Percentiles rank a stretch among this genome's conserved stretches.
These are phyloP conservation scores for Royoungia palumana DNA, from an alignment of 768 basidiomycete genomes.

Conservation along the genomic window DNA sequence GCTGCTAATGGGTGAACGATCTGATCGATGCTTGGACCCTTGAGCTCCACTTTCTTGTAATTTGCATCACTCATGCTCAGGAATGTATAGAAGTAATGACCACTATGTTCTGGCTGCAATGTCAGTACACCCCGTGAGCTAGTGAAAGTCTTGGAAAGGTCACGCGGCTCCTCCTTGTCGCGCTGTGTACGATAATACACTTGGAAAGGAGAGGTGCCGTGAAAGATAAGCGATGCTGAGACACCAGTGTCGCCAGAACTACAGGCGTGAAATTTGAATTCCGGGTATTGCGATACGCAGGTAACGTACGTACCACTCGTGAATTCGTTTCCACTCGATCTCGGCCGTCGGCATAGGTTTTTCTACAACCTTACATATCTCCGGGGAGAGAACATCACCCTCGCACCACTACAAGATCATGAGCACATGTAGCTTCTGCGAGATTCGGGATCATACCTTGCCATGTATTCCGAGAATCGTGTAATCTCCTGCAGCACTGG, in stretches of 20 bases:
- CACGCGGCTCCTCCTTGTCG: constrained; percentile 60
- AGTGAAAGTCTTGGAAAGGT: constrained; percentile 57
- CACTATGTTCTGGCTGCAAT: constrained; percentile 84
- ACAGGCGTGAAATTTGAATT: constrained; percentile 1
- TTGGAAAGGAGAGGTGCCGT: constrained; percentile 86
- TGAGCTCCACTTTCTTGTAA: constrained; percentile 73
- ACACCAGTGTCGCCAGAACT: constrained; percentile 93
- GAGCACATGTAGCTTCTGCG: neutral
- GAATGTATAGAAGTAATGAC: constrained; percentile 85
- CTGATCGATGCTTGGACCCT: constrained; percentile 79
- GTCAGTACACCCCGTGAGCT: constrained; percentile 78
- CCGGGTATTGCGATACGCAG: constrained; percentile 3
- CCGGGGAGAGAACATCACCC: constrained; percentile 82
- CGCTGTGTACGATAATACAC: constrained; percentile 75
- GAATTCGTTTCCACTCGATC: constrained; percentile 84
- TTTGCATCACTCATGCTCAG: constrained; percentile 75
- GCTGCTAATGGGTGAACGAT: constrained; percentile 86
- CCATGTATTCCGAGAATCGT: constrained; percentile 68
- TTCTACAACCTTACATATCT: constrained; percentile 73
- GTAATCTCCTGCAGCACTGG: constrained; percentile 73
- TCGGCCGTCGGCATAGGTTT: constrained; percentile 77
- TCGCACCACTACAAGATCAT: constrained; percentile 54
- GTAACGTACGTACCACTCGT: constrained; percentile 67
- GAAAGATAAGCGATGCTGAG: constrained; percentile 79
- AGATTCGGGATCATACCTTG: constrained; percentile 38